Evolutionary conservation across 1,284 basidiomycete genomes (phyloP).

Genomic region (Tilletia horrida): DNA sequence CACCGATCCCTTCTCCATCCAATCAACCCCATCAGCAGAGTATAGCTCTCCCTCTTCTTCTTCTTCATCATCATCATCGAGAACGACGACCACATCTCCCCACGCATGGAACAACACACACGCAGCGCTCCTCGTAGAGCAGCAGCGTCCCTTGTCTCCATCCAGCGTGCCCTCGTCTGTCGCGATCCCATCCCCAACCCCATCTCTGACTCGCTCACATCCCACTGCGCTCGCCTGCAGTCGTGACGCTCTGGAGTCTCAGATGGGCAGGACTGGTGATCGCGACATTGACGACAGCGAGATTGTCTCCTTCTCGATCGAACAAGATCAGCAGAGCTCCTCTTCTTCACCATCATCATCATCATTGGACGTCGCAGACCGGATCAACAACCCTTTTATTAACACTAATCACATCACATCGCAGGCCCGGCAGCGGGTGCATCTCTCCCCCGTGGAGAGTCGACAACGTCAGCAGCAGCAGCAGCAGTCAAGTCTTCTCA

Average conservation of each 20-base stretch:
- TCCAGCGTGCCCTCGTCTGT: not conserved
- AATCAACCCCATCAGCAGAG: constrained; percentile 23
- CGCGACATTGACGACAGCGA: too few species aligned
- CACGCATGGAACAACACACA: not conserved
- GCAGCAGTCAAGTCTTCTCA: not conserved
- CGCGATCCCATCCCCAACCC: too few species aligned
- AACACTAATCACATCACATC: not conserved
- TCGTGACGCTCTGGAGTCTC: too few species aligned
- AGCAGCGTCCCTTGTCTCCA: constrained; percentile 5
- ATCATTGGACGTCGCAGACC: not conserved
- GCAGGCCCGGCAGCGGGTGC: constrained; percentile 19
- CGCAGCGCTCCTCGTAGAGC: constrained; percentile 14
- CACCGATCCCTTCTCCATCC: constrained; percentile 7
- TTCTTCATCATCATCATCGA: not conserved
- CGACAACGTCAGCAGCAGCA: not conserved
- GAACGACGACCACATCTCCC: not conserved
- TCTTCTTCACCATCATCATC: not conserved
- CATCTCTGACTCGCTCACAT: too few species aligned
- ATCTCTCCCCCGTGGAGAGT: constrained; percentile 3
- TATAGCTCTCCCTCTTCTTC: not conserved
- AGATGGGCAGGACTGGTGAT: too few species aligned
- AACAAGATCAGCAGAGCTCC: not conserved
- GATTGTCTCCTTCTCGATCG: too few species aligned
- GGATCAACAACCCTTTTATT: not conserved
- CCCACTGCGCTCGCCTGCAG: too few species aligned